Percentiles rank a stretch among this genome's conserved stretches.
phyloP scores from a whole-genome alignment of 306 rosid genomes.

The Boehmeria nivea region DNA sequence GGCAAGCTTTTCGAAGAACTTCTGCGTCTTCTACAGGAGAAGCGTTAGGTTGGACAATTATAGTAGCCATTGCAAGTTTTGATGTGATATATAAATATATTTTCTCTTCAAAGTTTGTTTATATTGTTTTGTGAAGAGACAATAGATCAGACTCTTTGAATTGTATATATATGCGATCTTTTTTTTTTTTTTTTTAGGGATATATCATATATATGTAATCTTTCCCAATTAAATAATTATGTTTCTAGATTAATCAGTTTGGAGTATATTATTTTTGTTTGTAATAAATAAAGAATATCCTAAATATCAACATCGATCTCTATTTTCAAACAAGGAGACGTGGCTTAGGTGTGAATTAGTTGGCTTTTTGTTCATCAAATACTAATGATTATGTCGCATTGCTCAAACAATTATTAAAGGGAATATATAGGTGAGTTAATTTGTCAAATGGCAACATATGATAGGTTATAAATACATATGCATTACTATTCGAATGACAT shows the following conservation, averaged over 20 bases:
- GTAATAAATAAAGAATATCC: not conserved
- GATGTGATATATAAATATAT: too few relatives aligned
- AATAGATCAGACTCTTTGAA: too few relatives aligned
- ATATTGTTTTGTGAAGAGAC: too few relatives aligned
- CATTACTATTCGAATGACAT: too few relatives aligned
- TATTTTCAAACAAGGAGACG: conserved; percentile 4
- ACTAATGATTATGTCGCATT: too few relatives aligned
- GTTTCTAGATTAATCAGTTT: not conserved
- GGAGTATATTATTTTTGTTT: not conserved
- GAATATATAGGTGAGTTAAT: not conserved
- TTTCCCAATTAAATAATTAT: not conserved
- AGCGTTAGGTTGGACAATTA: conserved; percentile 31
- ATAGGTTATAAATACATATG: not conserved
- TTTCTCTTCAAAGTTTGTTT: too few relatives aligned
- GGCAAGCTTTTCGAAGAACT: conserved; percentile 41
- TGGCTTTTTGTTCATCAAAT: not conserved
- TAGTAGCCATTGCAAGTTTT: conserved; percentile 42
- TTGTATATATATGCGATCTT: not conserved
- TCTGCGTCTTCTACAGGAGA: conserved; percentile 61
- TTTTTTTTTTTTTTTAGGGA: too few relatives aligned
- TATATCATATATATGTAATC: not conserved
- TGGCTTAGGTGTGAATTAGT: conserved; percentile 8
- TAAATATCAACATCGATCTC: not conserved
- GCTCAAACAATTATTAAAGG: not conserved
- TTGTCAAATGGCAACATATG: conserved; percentile 7